Percentiles rank a stretch among this genome's conserved stretches.
phyloP scores from a whole-genome alignment of 331 rosid species.

The Spiraea crenata region DNA sequence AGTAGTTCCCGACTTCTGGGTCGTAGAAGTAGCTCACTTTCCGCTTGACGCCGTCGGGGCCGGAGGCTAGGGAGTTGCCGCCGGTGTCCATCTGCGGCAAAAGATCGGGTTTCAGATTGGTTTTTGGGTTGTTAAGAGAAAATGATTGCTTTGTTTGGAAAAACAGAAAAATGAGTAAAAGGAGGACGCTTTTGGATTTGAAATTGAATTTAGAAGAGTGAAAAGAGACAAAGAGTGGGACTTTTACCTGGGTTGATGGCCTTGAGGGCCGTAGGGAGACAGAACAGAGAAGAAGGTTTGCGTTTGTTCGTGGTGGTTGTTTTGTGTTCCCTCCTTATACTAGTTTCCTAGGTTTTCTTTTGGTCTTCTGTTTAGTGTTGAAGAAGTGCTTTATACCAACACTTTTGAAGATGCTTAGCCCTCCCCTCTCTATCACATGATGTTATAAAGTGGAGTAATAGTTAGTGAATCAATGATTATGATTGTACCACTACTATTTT shows the following conservation, averaged over 20 bases:
- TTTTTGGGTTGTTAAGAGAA: background rate
- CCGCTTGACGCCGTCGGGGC: slow-evolving; percentile 83
- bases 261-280: background rate
- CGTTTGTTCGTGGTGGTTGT: background rate
- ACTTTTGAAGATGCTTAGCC: no score
- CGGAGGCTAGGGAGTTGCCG: slow-evolving; percentile 83
- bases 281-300: background rate
- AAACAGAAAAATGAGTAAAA: no score
- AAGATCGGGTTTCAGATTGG: background rate
- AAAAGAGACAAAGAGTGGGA: background rate
- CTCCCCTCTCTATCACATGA: no score
- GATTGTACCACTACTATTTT: no score
- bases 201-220: background rate
- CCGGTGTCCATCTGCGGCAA: slow-evolving; percentile 58
- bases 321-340: background rate
- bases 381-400: no score
- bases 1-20: slow-evolving; percentile 96
- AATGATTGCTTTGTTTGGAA: no score
- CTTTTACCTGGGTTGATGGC: slow-evolving; percentile 5
- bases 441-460: no score
- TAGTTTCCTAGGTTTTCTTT: no score
- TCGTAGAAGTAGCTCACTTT: slow-evolving; percentile 91
- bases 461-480: no score
- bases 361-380: no score
- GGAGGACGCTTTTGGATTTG: no score